These are phyloP conservation scores for Penicillium nordicum DNA, from an alignment of 2,329 filamentous ascomycete genomes.

Conservation along the genomic window DNA sequence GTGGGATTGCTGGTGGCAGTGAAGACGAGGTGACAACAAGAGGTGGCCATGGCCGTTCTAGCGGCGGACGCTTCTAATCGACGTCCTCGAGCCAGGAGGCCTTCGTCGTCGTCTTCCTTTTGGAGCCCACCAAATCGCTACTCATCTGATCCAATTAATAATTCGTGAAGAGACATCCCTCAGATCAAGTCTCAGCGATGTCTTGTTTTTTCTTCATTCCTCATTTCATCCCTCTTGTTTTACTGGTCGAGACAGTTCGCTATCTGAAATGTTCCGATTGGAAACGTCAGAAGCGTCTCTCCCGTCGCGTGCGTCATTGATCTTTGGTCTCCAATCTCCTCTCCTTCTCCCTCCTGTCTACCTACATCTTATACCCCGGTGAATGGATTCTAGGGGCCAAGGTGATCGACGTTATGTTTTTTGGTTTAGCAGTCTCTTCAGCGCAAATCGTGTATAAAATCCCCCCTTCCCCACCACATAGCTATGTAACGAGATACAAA, in stretches of 20 bases:
- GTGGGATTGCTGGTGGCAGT: conserved; percentile 34
- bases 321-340: conserved; percentile 14
- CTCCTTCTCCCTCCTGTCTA: conserved; percentile 15
- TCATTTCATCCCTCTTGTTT: neutral
- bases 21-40: conserved; percentile 36
- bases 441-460: conserved; percentile 21
- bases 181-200: neutral
- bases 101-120: neutral
- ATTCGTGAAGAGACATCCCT: neutral
- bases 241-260: neutral
- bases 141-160: neutral
- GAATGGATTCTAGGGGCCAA: conserved; percentile 17
- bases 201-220: neutral
- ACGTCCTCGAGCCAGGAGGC: neutral
- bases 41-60: conserved; percentile 23
- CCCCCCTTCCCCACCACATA: conserved; percentile 11
- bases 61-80: conserved; percentile 33
- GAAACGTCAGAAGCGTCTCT: neutral
- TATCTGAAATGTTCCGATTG: neutral
- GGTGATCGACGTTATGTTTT: conserved; percentile 16
- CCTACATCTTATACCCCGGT: conserved; percentile 25
- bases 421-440: neutral
- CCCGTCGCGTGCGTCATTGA: neutral
- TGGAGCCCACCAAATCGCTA: neutral
- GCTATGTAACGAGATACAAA: conserved; percentile 10